Conservation (phyloP, 2,329 filamentous ascomycete species). For the Aspergillus neotritici region DNA sequence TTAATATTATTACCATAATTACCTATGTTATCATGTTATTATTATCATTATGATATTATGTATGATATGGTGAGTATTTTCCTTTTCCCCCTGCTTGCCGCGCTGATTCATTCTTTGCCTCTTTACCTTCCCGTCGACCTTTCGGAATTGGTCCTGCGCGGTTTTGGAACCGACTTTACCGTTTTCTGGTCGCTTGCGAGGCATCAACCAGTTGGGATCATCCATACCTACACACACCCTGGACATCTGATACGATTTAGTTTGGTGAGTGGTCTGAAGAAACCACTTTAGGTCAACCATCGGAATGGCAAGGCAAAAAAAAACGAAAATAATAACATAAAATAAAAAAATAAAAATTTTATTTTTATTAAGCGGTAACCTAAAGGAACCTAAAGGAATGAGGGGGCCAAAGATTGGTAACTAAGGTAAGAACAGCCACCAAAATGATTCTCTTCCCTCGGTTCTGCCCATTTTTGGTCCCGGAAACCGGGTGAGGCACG, state of each 20-base stretch:
- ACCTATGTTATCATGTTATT: too few relatives aligned
- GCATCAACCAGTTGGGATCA: slow-evolving; percentile 1
- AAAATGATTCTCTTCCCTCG: slow-evolving; percentile 6
- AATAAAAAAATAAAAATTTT: too few relatives aligned
- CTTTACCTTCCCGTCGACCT: slow-evolving; percentile 14
- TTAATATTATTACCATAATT: too few relatives aligned
- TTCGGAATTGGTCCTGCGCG: slow-evolving; percentile 18
- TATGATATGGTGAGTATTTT: not conserved
- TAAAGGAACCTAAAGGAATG: not conserved
- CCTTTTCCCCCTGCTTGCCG: slow-evolving; percentile 18
- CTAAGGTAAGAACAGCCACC: not conserved
- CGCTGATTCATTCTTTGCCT: slow-evolving; percentile 13
- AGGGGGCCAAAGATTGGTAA: not conserved
- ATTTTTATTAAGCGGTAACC: not conserved
- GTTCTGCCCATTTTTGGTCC: slow-evolving; percentile 13
- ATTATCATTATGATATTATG: not conserved
- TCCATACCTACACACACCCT: too few relatives aligned
- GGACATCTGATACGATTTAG: slow-evolving; percentile 7
- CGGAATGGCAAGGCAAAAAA: not conserved
- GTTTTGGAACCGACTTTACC: slow-evolving; percentile 14
- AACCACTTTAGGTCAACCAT: not conserved
- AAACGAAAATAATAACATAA: slow-evolving; percentile 1
- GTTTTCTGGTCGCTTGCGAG: slow-evolving; percentile 11
- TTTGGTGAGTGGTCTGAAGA: not conserved
- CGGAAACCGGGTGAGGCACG: slow-evolving; percentile 16